A percentile compares a stretch with the other conserved stretches of the same genome.
These are phyloP conservation scores for Mycena latifolia DNA, from an alignment of 768 basidiomycete species.

Conservation along the genomic window DNA sequence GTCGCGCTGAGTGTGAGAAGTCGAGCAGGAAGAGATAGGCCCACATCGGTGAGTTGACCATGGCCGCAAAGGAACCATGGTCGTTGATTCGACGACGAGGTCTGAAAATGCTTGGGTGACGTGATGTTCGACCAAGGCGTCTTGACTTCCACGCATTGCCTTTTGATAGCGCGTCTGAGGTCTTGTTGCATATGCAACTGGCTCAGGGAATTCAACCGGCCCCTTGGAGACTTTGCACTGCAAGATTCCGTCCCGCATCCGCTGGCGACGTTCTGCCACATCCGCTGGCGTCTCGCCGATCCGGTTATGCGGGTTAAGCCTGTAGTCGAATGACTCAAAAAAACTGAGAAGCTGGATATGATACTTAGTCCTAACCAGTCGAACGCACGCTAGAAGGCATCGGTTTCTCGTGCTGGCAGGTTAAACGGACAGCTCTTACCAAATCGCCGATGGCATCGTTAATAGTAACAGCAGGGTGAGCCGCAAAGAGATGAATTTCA, in stretches of 20 bases:
- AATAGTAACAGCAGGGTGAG: constrained; percentile 58
- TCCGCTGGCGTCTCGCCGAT: neutral
- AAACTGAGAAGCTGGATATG: no score
- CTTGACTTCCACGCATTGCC: constrained; percentile 14
- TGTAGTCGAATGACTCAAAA: neutral
- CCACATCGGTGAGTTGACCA: constrained; percentile 22
- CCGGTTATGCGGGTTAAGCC: constrained; percentile 8
- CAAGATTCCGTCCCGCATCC: neutral
- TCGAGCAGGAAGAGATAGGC: neutral
- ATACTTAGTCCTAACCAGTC: constrained; percentile 17
- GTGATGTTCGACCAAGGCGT: constrained; percentile 15
- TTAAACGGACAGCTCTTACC: constrained; percentile 45
- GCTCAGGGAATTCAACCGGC: constrained; percentile 19
- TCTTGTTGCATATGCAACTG: constrained; percentile 44
- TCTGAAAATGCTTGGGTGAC: neutral
- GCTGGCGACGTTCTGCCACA: neutral
- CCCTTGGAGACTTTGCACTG: constrained; percentile 11
- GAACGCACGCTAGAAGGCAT: constrained; percentile 17
- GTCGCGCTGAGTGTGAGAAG: no score
- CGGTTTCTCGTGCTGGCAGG: neutral
- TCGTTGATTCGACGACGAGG: constrained; percentile 7
- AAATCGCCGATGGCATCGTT: constrained; percentile 64
- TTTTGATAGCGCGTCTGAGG: constrained; percentile 56
- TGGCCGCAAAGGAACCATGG: constrained; percentile 2
- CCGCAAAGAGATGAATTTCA: constrained; percentile 48